Evolutionary conservation across 306 rosid species (phyloP), one percentile per base, ranked within the genome.

Genomic region (Senna siamea): DNA sequence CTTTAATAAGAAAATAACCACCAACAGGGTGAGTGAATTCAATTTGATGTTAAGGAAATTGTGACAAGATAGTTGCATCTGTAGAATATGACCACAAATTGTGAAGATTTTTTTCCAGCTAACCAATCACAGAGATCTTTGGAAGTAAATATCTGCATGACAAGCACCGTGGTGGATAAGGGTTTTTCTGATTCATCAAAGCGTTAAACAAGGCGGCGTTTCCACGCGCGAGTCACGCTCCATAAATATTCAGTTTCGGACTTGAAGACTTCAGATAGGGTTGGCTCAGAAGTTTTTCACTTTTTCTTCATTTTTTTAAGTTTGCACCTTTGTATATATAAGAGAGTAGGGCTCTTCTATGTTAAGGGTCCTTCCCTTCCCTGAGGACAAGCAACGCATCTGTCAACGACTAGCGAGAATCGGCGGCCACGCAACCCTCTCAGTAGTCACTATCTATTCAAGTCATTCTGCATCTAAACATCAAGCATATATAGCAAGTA

Each of bases 361-460:
- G 30, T 3, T n/a, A 40, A 8, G 7, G 8, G 12, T 9, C 48
- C 5, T n/a, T 44, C 17, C 17, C 17, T n/a, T 14, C 48, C 30
- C 30, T 26, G 3, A 1, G 30, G 1, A 26, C 30, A 26, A 26
- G 30, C 65, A 30, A 22, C 65, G 10, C 14, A 0, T n/a, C n/a
- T 9, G 65, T 59, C 43, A 32, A 59, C 43, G 1, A 41, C 43
- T 22, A 59, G 43, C 23, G 65, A 41, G 65, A 59, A 59, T 59
- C 22, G 65, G 43, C 65, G 43, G 65, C 65, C 65, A 32, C 44
- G 43, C 22, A 15, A 0, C 65, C 46, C 12, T 60, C 66, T 15
- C 46, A 17, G 23, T 60, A 9, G 14, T 60, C 26, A 14, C 66
- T 35, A 10, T 60, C 66, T 35, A 4, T 23, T 4, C 65, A 10